Base-by-base conservation (phyloP, 257 asterid genomes). In the Solanum piurae region DNA sequence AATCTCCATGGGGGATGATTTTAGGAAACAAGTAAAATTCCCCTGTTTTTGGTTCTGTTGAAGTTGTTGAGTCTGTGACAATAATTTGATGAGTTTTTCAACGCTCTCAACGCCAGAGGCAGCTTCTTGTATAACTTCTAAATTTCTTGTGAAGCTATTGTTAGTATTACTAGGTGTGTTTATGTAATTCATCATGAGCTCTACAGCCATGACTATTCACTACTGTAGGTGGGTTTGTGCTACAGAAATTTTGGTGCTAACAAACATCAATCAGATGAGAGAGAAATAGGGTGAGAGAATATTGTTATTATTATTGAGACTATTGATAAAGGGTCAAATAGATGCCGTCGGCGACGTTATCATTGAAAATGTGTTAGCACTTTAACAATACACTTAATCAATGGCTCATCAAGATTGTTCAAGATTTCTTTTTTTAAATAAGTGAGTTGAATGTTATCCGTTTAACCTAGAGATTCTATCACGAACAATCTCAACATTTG, bases 61-160 rank as follows among this genome's bases (percentile, higher is more conserved):
- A 9, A 9, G 5, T 9, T 23, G 25, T 60, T 60, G 12, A 8
- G 27, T 60, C 66, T 21, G 5, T 16, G 98, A 90, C 73, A 95
- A 87, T 27, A 96, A 46, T 86, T 91, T 82, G 90, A 97, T 86
- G 71, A 96, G 92, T 83, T 92, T 92, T 46, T 94, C 96, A n/a
- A 96, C 99, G 60, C 92, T 94, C 68, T 93, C 93, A 71, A 96
- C 88, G 2, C 98, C 98, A 58, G 95, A 93, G 31, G 95, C 93
- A 23, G 96, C 95, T 90, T 95, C 96, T 73, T 88, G 88, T 64
- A 91, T 95, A 55, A 92, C 94, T 87, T 92, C 94, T 6, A 93
- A 71, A 9, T 85, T 91, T 5, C 89, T 60, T 27, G 74, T 88
- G n/a, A 92, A 89, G 84, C 36, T 71, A 62, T 25, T 36, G 38